These are phyloP conservation scores for Pythium phragmiticola DNA, from an alignment of 352 stramenopile species.

Conservation along the genomic window DNA sequence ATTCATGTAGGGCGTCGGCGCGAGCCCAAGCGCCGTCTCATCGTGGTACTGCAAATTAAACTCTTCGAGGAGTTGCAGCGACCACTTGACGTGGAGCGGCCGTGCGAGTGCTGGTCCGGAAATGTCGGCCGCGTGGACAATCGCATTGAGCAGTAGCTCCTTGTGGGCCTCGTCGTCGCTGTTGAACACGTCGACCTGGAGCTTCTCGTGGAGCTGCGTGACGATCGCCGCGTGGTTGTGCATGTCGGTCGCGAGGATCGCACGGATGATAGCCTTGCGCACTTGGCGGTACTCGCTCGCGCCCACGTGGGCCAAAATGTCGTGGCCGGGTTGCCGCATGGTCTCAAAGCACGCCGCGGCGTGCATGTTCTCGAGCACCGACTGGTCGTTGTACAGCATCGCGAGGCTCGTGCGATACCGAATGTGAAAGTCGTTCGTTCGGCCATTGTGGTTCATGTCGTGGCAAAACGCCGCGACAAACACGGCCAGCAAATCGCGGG, in stretches of 20 bases:
- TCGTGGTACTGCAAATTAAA: conserved; percentile 84
- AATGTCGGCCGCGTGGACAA: conserved; percentile 82
- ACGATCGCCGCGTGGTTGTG: conserved; percentile 70
- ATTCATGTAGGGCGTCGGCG: conserved; percentile 79
- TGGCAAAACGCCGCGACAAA: conserved; percentile 83
- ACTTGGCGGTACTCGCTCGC: conserved; percentile 43
- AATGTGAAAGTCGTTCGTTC: conserved; percentile 90
- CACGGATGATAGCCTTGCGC: conserved; percentile 70
- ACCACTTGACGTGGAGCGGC: conserved; percentile 66
- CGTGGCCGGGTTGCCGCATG: conserved; percentile 61
- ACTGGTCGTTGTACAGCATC: conserved; percentile 87
- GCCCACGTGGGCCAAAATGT: conserved; percentile 57
- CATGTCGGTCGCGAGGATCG: conserved; percentile 87
- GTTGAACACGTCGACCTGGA: conserved; percentile 52
- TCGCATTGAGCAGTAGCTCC: conserved; percentile 67
- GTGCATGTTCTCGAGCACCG: conserved; percentile 90
- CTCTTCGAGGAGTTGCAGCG: conserved; percentile 59
- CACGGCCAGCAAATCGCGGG: conserved; percentile 63
- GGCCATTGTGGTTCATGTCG: conserved; percentile 87
- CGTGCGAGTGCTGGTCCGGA: conserved; percentile 61
- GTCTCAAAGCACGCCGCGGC: conserved; percentile 78
- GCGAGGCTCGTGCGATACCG: conserved; percentile 68
- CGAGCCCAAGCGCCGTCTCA: conserved; percentile 62
- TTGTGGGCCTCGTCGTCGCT: conserved; percentile 53
- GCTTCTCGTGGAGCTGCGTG: conserved; percentile 63